Percentiles rank a stretch among this genome's conserved stretches.
phyloP scores from a whole-genome alignment of 2,329 filamentous ascomycete species.

The Cladophialophora bantiana region DNA sequence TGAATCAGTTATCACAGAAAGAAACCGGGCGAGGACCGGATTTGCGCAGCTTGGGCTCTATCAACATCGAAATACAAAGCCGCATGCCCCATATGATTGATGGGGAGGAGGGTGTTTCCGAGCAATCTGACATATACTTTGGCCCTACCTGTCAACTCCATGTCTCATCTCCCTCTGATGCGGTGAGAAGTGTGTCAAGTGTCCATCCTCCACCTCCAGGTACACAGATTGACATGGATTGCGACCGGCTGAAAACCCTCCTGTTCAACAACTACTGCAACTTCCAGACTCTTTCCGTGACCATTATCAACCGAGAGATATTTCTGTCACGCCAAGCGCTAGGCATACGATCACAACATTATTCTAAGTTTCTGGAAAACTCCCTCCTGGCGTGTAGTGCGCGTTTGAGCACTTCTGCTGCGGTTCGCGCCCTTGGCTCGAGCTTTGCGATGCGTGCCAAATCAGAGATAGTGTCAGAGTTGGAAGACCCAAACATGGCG shows the following conservation, averaged over 20 bases:
- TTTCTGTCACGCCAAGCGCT: constrained; percentile 8
- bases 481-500: constrained; percentile 13
- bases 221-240: constrained; percentile 12
- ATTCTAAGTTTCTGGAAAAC: constrained; percentile 15
- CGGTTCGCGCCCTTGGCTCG: constrained; percentile 3
- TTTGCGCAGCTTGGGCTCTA: neutral
- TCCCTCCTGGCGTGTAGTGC: constrained; percentile 8
- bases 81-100: neutral
- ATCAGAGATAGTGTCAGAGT: constrained; percentile 8
- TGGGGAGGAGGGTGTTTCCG: neutral
- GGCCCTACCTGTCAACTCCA: constrained; percentile 7
- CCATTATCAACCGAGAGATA: neutral
- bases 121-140: constrained; percentile 7
- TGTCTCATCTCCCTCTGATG: constrained; percentile 9
- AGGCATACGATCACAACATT: constrained; percentile 7
- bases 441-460: constrained; percentile 14
- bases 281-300: constrained; percentile 4
- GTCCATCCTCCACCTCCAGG: neutral
- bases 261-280: constrained; percentile 16
- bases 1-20: neutral
- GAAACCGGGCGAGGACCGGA: neutral
- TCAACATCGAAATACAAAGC: neutral
- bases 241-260: constrained; percentile 1
- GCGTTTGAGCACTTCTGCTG: constrained; percentile 8
- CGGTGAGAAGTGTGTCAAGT: neutral